Evolutionary conservation across 2,329 filamentous ascomycete species (phyloP).

Genomic region (Grosmannia huntii): DNA sequence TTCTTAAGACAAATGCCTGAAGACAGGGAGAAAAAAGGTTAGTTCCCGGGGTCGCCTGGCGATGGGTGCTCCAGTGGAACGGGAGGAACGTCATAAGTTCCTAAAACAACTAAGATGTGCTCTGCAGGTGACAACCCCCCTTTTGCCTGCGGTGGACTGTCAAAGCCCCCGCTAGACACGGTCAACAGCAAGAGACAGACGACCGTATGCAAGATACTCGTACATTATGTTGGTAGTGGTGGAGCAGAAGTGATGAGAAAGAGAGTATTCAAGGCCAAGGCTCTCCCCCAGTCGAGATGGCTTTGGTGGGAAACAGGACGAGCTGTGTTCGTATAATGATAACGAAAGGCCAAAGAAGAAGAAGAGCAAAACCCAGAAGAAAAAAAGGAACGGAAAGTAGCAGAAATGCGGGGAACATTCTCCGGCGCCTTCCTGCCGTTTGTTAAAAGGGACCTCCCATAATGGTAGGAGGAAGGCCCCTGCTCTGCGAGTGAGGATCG

Average conservation of each 20-base stretch:
- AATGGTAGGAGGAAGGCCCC: neutral
- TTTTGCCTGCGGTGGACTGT: neutral
- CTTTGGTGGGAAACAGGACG: constrained; percentile 16
- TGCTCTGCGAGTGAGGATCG: neutral
- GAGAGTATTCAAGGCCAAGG: constrained; percentile 3
- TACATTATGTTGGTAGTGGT: neutral
- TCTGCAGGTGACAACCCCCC: neutral
- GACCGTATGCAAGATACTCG: no score
- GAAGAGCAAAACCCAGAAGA: neutral
- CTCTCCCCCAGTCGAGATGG: neutral
- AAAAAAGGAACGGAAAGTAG: constrained; percentile 5
- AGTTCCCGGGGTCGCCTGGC: neutral
- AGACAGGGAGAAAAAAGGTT: constrained; percentile 1
- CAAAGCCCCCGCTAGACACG: neutral
- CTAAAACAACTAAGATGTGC: constrained; percentile 2
- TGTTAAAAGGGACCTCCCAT: neutral
- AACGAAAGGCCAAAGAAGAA: constrained; percentile 3
- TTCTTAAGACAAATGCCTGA: neutral
- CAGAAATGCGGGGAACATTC: neutral
- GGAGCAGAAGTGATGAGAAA: neutral
- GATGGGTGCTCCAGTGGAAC: constrained; percentile 7
- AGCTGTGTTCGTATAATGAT: no score
- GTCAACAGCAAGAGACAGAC: neutral
- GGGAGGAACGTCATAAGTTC: constrained; percentile 8
- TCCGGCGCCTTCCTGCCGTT: neutral